A percentile compares a stretch with the other conserved stretches of the same genome.
Conservation (phyloP, 2,329 filamentous ascomycete genomes). For the Teratosphaeria viscida region DNA sequence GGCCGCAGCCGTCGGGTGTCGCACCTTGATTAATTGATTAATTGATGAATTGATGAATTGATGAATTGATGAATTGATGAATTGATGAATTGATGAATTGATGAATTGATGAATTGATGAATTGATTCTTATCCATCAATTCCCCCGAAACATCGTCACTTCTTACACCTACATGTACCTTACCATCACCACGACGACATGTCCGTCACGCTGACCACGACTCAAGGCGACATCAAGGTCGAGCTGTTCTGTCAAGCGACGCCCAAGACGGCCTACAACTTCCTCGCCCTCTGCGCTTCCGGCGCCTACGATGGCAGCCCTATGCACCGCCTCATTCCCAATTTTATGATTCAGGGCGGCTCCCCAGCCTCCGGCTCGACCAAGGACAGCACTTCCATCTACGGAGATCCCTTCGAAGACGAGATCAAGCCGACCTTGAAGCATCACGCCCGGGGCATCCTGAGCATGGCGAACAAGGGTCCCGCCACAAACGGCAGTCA, state of each 20-base stretch:
- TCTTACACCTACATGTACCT: neutral
- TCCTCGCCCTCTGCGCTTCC: slow-evolving; percentile 75
- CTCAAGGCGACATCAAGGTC: slow-evolving; percentile 80
- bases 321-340: slow-evolving; percentile 70
- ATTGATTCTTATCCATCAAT: too few relatives aligned
- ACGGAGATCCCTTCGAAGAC: slow-evolving; percentile 62
- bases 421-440: slow-evolving; percentile 68
- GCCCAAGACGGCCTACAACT: slow-evolving; percentile 84
- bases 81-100: too few relatives aligned
- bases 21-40: neutral
- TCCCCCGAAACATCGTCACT: neutral
- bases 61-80: too few relatives aligned
- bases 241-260: slow-evolving; percentile 94
- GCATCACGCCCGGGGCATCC: slow-evolving; percentile 81
- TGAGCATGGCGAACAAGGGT: slow-evolving; percentile 94
- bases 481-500: slow-evolving; percentile 88
- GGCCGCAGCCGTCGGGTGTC: neutral
- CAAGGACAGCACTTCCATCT: slow-evolving; percentile 53
- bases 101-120: neutral
- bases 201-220: slow-evolving; percentile 65
- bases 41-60: too few relatives aligned
- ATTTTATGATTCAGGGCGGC: slow-evolving; percentile 73
- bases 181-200: slow-evolving; percentile 18
- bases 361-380: slow-evolving; percentile 37
- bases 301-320: slow-evolving; percentile 64